A percentile compares a stretch with the other conserved stretches of the same genome.
Evolutionary conservation across 2,329 filamentous ascomycete species (phyloP).

Genomic region (Talaromyces funiculosus): DNA sequence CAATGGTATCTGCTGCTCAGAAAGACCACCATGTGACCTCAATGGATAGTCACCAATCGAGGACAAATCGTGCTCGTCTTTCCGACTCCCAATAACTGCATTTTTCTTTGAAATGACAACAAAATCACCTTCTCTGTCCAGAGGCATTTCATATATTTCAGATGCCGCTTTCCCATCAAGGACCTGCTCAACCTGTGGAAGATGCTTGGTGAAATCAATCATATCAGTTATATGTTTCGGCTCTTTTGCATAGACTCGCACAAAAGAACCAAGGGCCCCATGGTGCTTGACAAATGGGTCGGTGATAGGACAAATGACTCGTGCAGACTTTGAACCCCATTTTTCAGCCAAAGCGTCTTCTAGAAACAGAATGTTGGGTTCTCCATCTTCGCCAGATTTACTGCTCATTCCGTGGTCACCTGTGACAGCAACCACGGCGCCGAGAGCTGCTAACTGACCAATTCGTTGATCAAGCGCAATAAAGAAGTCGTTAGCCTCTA

Average conservation of each 20-base stretch:
- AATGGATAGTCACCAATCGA: constrained; percentile 30
- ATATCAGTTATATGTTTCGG: constrained; percentile 23
- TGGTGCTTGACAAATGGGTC: constrained; percentile 43
- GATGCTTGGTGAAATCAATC: constrained; percentile 21
- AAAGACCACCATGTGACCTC: constrained; percentile 39
- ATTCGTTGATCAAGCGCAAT: constrained; percentile 30
- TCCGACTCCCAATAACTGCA: constrained; percentile 33
- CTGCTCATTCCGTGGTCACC: constrained; percentile 43
- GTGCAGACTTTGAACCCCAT: constrained; percentile 25
- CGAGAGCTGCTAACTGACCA: constrained; percentile 28
- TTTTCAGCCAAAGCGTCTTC: constrained; percentile 32
- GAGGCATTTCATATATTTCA: constrained; percentile 32
- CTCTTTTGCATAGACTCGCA: constrained; percentile 34
- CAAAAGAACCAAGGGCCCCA: constrained; percentile 40
- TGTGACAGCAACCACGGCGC: constrained; percentile 36
- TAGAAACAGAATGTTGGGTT: constrained; percentile 37
- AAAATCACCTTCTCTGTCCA: constrained; percentile 39
- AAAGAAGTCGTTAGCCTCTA: constrained; percentile 36
- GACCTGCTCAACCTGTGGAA: constrained; percentile 31
- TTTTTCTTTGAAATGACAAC: constrained; percentile 34
- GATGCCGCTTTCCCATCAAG: constrained; percentile 29
- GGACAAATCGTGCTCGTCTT: constrained; percentile 32
- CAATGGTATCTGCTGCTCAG: constrained; percentile 36
- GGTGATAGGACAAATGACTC: constrained; percentile 42
- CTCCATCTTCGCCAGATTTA: constrained; percentile 31